These are phyloP conservation scores for Dendrocalamus latiflorus DNA, from an alignment of 202 grass and related monocot genomes.

Conservation along the genomic window DNA sequence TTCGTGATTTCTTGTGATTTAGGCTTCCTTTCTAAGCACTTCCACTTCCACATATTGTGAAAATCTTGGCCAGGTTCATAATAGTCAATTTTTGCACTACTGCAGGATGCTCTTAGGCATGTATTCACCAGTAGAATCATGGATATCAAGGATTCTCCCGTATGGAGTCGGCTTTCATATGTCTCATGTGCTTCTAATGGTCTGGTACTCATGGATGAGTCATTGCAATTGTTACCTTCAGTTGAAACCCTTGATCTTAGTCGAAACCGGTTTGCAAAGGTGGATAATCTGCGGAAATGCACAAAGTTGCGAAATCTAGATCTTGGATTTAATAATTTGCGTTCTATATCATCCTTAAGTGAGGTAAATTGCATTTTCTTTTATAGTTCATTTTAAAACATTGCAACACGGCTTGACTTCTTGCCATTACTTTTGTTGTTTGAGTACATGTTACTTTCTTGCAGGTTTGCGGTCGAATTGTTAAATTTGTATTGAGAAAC, in stretches of 20 bases:
- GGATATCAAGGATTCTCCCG: constrained; percentile 88
- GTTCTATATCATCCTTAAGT: constrained; percentile 58
- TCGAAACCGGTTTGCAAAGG: constrained; percentile 80
- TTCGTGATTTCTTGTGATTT: background rate
- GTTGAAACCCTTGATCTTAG: constrained; percentile 91
- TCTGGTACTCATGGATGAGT: constrained; percentile 91
- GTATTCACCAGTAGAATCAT: constrained; percentile 83
- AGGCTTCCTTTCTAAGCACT: constrained; percentile 5
- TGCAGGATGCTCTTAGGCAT: constrained; percentile 93
- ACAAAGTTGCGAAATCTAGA: constrained; percentile 69
- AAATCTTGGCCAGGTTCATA: constrained; percentile 9
- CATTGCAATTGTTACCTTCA: constrained; percentile 71
- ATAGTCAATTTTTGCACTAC: background rate
- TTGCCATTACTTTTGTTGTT: no score
- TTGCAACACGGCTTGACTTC: background rate
- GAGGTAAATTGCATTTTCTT: constrained; percentile 50
- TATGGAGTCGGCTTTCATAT: no score
- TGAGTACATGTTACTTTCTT: no score
- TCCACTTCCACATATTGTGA: background rate
- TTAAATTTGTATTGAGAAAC: no score
- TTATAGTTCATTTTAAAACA: constrained; percentile 13
- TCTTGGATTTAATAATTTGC: constrained; percentile 92
- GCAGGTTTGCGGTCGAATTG: no score
- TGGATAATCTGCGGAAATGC: constrained; percentile 78
- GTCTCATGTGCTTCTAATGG: constrained; percentile 86